Evolutionary conservation across 768 basidiomycete species (phyloP).

Genomic region (Naganishia vishniacii): DNA sequence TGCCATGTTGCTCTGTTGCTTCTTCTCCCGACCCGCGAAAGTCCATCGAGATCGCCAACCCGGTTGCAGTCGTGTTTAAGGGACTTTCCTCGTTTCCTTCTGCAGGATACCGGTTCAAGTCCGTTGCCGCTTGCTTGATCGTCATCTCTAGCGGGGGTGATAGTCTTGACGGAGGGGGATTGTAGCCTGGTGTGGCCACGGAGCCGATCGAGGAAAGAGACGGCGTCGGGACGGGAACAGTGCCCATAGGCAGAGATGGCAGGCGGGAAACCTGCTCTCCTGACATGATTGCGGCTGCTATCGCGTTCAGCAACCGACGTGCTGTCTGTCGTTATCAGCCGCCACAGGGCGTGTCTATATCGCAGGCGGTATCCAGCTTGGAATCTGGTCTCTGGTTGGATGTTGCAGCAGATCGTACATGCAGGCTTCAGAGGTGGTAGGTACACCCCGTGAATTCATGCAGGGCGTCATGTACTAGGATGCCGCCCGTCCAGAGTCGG

Average conservation of each 20-base stretch:
- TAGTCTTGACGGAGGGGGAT: not conserved
- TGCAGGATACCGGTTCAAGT: not conserved
- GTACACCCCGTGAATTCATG: no score
- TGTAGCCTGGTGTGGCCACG: constrained; percentile 9
- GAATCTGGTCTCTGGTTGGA: no score
- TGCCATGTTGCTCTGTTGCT: not conserved
- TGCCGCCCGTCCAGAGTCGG: not conserved
- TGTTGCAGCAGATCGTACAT: no score
- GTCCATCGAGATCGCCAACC: constrained; percentile 1
- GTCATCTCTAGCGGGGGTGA: not conserved
- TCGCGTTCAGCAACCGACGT: not conserved
- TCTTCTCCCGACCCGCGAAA: not conserved
- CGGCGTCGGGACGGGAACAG: not conserved
- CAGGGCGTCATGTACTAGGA: no score
- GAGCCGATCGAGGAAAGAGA: constrained; percentile 1
- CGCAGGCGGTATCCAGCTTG: no score
- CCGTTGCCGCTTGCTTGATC: not conserved
- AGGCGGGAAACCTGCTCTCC: not conserved
- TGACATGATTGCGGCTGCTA: not conserved
- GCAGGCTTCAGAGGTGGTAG: no score
- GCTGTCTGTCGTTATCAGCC: no score
- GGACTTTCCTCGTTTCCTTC: not conserved
- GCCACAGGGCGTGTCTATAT: no score
- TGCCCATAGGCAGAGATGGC: not conserved
- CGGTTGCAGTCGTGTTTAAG: not conserved